phyloP scores from a whole-genome alignment of 441 rosid species.

The Metrosideros polymorpha region DNA sequence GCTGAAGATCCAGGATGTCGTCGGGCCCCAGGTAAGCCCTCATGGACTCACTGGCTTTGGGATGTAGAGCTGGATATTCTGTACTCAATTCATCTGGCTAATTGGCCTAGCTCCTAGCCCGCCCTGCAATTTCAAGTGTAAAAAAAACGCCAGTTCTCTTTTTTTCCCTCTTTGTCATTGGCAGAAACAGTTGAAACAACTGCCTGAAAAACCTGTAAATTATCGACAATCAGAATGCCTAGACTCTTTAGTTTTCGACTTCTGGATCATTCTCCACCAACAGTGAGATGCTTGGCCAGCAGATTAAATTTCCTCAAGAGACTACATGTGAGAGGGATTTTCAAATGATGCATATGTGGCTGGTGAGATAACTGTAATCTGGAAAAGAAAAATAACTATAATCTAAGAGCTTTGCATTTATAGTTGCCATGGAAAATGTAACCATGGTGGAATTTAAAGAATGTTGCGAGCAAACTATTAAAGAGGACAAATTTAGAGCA shows the following conservation, averaged over 20 bases:
- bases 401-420: not conserved
- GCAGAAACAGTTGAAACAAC: slow-evolving; percentile 9
- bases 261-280: not conserved
- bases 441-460: not conserved
- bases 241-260: not conserved
- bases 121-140: slow-evolving; percentile 15
- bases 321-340: not conserved
- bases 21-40: slow-evolving; percentile 14
- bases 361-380: not conserved
- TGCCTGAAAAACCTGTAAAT: not conserved
- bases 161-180: not conserved
- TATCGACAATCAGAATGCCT: not conserved
- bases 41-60: slow-evolving; percentile 31
- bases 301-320: not conserved
- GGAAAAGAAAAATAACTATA: not conserved
- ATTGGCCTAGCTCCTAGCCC: not conserved
- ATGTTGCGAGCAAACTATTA: not conserved
- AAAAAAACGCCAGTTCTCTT: slow-evolving; percentile 5
- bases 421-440: not conserved
- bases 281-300: not conserved
- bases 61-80: slow-evolving; percentile 9
- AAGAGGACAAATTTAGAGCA: not conserved
- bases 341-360: not conserved
- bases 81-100: not conserved
- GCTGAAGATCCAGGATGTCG: slow-evolving; percentile 16